Conservation (phyloP, 2,329 filamentous ascomycete genomes). For the Colletotrichum australisinense region DNA sequence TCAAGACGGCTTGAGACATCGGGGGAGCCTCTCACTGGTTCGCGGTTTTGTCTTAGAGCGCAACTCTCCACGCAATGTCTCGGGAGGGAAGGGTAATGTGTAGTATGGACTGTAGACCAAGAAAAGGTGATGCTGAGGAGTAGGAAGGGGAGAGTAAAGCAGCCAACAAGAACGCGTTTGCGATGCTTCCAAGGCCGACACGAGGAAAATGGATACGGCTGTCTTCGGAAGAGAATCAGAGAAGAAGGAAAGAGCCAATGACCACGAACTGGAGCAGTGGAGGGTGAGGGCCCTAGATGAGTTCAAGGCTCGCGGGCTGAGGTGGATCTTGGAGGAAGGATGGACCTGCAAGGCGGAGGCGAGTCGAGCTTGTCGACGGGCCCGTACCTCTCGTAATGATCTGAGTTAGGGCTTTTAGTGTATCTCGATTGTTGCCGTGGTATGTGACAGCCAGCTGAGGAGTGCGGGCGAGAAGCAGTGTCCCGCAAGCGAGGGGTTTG, state of each 20-base stretch:
- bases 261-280: slow-evolving; percentile 6
- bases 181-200: slow-evolving; percentile 13
- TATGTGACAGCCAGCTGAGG: slow-evolving; percentile 29
- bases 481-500: slow-evolving; percentile 30
- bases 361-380: slow-evolving; percentile 29
- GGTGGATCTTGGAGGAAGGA: slow-evolving; percentile 33
- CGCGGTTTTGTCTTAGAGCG: slow-evolving; percentile 32
- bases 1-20: slow-evolving; percentile 47
- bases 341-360: slow-evolving; percentile 25
- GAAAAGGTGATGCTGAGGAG: slow-evolving; percentile 7
- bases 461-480: slow-evolving; percentile 20
- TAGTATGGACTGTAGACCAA: slow-evolving; percentile 18
- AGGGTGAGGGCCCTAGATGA: slow-evolving; percentile 35
- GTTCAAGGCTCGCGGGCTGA: slow-evolving; percentile 31
- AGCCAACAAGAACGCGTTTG: slow-evolving; percentile 22
- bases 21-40: slow-evolving; percentile 41
- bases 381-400: slow-evolving; percentile 29
- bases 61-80: slow-evolving; percentile 37
- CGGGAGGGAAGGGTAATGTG: slow-evolving; percentile 21
- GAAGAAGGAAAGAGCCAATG: slow-evolving; percentile 25
- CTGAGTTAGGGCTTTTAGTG: slow-evolving; percentile 32
- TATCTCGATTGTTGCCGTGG: slow-evolving; percentile 33
- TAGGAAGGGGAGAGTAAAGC: slow-evolving; percentile 12
- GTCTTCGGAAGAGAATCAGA: slow-evolving; percentile 17
- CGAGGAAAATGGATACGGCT: slow-evolving; percentile 14